Evolutionary conservation across 768 basidiomycete species (phyloP), one percentile per base, ranked within the genome.

Genomic region (Termitomyces sp.): DNA sequence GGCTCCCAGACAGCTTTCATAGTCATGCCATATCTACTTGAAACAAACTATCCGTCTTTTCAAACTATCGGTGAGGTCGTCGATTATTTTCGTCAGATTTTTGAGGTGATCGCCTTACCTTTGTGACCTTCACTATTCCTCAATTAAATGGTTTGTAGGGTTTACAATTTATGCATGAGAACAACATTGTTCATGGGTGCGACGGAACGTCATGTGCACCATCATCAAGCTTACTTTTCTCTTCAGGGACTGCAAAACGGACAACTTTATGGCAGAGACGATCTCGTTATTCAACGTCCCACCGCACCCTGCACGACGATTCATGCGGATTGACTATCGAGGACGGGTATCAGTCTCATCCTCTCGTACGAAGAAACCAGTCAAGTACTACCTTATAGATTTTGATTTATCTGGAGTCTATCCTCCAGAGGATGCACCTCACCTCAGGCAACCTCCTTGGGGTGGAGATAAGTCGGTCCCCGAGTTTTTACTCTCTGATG

Each of bases 381-480:
- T 49, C 11, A 48, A 32, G 30, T 48, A 48, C 47, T 47, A 47
- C 16, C 26, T 47, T 26, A 47, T 47, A 47, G 46, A 49, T 22
- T 33, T 49, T 13, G 48, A 49, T 49, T 7, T 49, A n/a, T 49
- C 48, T 20, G 32, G 30, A 33, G 9, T 49, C 11, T 49, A 32
- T 49, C 32, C 10, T 49, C 67, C 72, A 0, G 61, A 67, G 0
- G 61, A 69, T 9, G 60, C 55, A 0, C 55, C 72, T 0, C 71
- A 71, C 0, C 60, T 64, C 0, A 72, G 72, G 43, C 22, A 55
- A 8, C 71, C 73, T 0, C 67, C 74, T 2, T 61, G 63, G 41
- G 76, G 78, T 0, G 78, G 71, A 2, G 76, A 80, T 62, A 76
- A 71, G 56, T 63, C 71, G 2, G 74, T 72, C 0, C 74, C 74